Conservation (phyloP, 73 alveolate species). For the Urostyla sp. region DNA sequence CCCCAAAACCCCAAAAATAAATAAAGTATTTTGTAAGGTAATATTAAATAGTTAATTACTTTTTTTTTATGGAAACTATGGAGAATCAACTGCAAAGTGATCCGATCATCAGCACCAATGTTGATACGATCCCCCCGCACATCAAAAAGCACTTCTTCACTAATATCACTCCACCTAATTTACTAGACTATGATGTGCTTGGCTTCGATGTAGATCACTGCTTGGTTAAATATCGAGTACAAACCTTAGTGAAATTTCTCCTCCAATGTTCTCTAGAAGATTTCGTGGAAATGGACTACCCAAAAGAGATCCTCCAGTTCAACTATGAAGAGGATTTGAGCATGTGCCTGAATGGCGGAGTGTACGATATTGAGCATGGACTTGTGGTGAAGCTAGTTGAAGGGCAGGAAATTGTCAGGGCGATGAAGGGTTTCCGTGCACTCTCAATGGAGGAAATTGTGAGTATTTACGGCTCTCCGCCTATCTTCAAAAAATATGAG, state of each 20-base stretch:
- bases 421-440: conserved; percentile 28
- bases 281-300: conserved; percentile 42
- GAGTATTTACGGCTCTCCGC: conserved; percentile 34
- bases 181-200: conserved; percentile 52
- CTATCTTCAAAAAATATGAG: neutral
- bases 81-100: neutral
- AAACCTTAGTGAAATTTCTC: conserved; percentile 2
- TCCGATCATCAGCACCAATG: neutral
- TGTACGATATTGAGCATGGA: conserved; percentile 44
- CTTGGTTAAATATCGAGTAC: conserved; percentile 40
- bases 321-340: neutral
- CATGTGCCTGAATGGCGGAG: conserved; percentile 44
- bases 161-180: neutral
- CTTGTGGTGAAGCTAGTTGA: conserved; percentile 37
- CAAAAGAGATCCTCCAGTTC: conserved; percentile 6
- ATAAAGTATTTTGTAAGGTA: too few species aligned
- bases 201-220: conserved; percentile 70
- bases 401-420: conserved; percentile 49
- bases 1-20: neutral
- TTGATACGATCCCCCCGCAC: conserved; percentile 38
- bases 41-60: too few species aligned
- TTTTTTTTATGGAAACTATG: too few species aligned
- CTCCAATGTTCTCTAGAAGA: conserved; percentile 11
- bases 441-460: conserved; percentile 3
- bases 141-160: conserved; percentile 34